Evolutionary conservation across 2,329 filamentous ascomycete genomes (phyloP), one percentile per base, ranked within the genome.

Genomic region (Elsinoe batatas): DNA sequence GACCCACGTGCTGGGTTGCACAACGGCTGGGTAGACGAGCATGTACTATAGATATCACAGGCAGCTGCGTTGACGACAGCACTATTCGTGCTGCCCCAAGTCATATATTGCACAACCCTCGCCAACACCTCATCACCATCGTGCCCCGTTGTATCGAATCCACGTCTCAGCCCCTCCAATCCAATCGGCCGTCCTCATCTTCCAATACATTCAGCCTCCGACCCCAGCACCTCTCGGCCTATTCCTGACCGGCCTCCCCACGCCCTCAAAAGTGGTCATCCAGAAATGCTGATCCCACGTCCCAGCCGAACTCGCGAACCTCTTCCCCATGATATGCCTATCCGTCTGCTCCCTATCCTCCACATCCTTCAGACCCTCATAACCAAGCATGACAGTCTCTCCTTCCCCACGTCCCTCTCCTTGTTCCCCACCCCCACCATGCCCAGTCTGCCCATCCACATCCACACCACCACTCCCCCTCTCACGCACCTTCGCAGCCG

Each of bases 231-330:
- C n/a, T 13, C 17, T 46, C 22, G 43, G 20, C 11, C 43, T 49
- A 35, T 49, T 35, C 44, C 44, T 49, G 1, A 44, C 18, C 17
- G 40, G 40, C 40, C 17, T 44, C 18, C 26, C 20, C 40, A 35
- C 30, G 17, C 44, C 44, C 26, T 49, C 26, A 17, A 49, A 49
- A 11, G 44, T 49, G 15, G 44, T 49, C 44, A 49, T 49, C 44
- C 44, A 49, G 26, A 35, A 35, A 49, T 49, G 44, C 44, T 49
- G 44, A 49, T 49, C 44, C 44, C 44, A 49, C 13, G 26, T 49
- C 44, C 44, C 44, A 8, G 44, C 22, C 12, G 44, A 49, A 11
- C 44, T 49, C 8, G 13, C 30, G 17, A 17, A 49, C 12, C 44
- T 20, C 44, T 49, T 35, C 12, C 26, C 33, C 44, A 33, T 49